Percentiles rank a stretch among this genome's conserved stretches.
Evolutionary conservation across 768 basidiomycete species (phyloP).

Genomic region (Pleurotus ostreatus): DNA sequence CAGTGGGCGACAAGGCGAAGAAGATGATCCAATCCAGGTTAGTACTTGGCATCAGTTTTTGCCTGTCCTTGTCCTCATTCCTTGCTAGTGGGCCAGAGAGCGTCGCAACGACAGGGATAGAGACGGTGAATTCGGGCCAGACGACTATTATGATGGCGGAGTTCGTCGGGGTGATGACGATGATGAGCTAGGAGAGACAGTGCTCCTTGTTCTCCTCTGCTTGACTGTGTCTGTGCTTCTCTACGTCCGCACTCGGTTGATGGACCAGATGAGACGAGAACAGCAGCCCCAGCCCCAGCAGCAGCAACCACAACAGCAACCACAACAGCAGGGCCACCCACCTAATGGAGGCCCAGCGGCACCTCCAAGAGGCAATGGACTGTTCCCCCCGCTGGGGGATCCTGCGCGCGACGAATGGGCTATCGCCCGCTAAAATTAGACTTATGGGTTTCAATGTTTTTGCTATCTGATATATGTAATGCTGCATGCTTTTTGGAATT

Average conservation of each 20-base stretch:
- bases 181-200: conserved; percentile 77
- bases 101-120: conserved; percentile 68
- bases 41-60: conserved; percentile 14
- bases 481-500: neutral
- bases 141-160: conserved; percentile 77
- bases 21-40: conserved; percentile 74
- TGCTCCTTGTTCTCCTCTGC: conserved; percentile 72
- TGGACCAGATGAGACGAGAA: conserved; percentile 67
- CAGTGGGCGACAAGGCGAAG: conserved; percentile 31
- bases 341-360: conserved; percentile 11
- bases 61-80: neutral
- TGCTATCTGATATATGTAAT: neutral
- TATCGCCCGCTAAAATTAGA: conserved; percentile 31
- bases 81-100: conserved; percentile 69
- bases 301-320: conserved; percentile 20
- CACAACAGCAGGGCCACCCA: conserved; percentile 35
- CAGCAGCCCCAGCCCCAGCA: conserved; percentile 42
- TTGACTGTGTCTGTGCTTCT: conserved; percentile 69
- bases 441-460: neutral
- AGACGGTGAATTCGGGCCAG: conserved; percentile 72
- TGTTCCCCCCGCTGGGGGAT: conserved; percentile 62
- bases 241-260: conserved; percentile 76
- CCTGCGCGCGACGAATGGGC: conserved; percentile 66
- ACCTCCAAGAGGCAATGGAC: conserved; percentile 34
- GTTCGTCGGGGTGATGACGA: conserved; percentile 52